Conservation (phyloP, 805 yeast genomes). For the Teunomyces funiuensis region DNA sequence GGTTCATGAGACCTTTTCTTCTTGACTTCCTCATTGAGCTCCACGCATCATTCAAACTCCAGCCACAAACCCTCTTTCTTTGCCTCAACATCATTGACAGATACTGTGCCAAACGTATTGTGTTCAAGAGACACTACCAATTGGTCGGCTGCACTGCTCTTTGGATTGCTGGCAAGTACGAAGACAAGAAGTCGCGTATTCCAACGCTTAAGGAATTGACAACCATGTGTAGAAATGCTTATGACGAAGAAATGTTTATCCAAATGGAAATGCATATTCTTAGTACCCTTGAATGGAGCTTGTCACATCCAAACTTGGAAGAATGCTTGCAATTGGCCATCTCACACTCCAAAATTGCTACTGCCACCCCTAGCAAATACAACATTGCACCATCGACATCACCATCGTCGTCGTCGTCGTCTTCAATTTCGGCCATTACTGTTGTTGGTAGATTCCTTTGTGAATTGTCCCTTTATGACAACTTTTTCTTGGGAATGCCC, state of each 20-base stretch:
- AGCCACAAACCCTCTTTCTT: constrained; percentile 43
- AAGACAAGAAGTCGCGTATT: constrained; percentile 58
- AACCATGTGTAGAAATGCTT: constrained; percentile 58
- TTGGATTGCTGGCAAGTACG: constrained; percentile 53
- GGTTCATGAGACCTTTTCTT: constrained; percentile 49
- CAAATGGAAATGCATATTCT: constrained; percentile 48
- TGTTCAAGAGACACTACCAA: constrained; percentile 48
- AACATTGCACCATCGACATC: constrained; percentile 7
- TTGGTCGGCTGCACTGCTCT: constrained; percentile 48
- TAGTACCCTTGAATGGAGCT: constrained; percentile 43
- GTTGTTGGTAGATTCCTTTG: constrained; percentile 56
- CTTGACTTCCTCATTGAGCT: constrained; percentile 45
- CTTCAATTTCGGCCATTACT: constrained; percentile 50
- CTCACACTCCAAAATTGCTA: constrained; percentile 26
- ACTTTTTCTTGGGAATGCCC: constrained; percentile 45
- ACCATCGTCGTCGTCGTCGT: constrained; percentile 16
- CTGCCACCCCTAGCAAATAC: constrained; percentile 27
- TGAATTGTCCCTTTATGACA: constrained; percentile 53
- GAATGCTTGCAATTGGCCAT: constrained; percentile 48
- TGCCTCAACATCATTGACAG: constrained; percentile 47
- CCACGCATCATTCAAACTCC: constrained; percentile 41
- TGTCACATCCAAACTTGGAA: constrained; percentile 50
- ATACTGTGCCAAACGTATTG: constrained; percentile 46
- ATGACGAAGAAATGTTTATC: constrained; percentile 52
- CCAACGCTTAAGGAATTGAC: constrained; percentile 56